A percentile compares a stretch with the other conserved stretches of the same genome.
Conservation (phyloP, 129 eudicot genomes). For the Flaveria robusta region DNA sequence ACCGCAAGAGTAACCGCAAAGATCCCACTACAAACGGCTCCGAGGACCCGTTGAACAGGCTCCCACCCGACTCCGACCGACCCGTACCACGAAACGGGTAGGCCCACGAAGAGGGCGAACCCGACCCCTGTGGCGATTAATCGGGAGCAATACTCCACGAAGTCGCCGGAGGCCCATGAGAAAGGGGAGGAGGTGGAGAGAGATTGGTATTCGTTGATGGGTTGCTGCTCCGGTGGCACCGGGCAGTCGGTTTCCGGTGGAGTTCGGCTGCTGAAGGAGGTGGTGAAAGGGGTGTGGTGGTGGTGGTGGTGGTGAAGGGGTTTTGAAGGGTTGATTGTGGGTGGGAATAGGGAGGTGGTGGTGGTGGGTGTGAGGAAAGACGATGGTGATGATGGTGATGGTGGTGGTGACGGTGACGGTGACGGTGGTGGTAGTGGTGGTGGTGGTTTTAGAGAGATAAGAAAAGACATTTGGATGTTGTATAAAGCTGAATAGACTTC, state of each 20-base stretch:
- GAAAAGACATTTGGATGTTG: slow-evolving; percentile 30
- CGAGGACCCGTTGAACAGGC: slow-evolving; percentile 55
- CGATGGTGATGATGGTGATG: slow-evolving; percentile 25
- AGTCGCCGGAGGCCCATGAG: slow-evolving; percentile 81
- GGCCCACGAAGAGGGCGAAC: slow-evolving; percentile 80
- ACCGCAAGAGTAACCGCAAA: slow-evolving; percentile 65
- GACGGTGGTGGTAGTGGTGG: slow-evolving; percentile 25
- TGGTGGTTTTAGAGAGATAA: slow-evolving; percentile 39
- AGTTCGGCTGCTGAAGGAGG: slow-evolving; percentile 47
- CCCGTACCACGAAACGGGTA: slow-evolving; percentile 91
- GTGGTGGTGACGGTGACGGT: slow-evolving; percentile 32
- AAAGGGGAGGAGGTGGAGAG: slow-evolving; percentile 79
- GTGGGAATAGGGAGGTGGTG: slow-evolving; percentile 25
- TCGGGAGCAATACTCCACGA: slow-evolving; percentile 56
- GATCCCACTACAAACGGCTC: slow-evolving; percentile 61
- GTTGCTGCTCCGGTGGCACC: slow-evolving; percentile 88
- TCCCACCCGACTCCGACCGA: slow-evolving; percentile 65
- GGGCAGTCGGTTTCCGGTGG: slow-evolving; percentile 81
- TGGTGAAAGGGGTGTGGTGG: slow-evolving; percentile 48
- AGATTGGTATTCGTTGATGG: slow-evolving; percentile 79
- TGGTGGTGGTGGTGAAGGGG: slow-evolving; percentile 25
- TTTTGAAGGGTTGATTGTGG: slow-evolving; percentile 25
- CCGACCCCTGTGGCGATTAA: slow-evolving; percentile 59
- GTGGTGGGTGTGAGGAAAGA: slow-evolving; percentile 28
- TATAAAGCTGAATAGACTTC: no score